Evolutionary conservation across 2,329 filamentous ascomycete species (phyloP), one percentile per base, ranked within the genome.

Genomic region (Verticillium zaregamsianum): DNA sequence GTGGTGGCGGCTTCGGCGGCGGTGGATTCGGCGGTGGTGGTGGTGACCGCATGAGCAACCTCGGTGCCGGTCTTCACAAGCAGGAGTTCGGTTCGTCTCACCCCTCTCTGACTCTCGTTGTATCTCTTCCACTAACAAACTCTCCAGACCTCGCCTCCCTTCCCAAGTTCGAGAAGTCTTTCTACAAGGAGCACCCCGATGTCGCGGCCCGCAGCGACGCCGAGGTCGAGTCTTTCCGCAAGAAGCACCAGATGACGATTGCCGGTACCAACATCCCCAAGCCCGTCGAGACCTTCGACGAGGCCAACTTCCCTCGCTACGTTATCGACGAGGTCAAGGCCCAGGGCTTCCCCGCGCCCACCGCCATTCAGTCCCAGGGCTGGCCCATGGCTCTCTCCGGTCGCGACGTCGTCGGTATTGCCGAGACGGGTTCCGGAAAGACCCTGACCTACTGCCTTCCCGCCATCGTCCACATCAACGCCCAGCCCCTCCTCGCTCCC

Each of bases 301-400:
- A 99, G 82, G 95, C 95, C 75, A 92, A 92, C 54, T 99, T 99
- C 81, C 95, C 95, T 54, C 87, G 88, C 70, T 99, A 99, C 75
- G 95, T 99, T 66, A 95, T 99, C 86, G 93, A 92, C 72, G 95
- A 99, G 77, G 95, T 99, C 74, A 99, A 99, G 87, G 91, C 93
- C 28, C 94, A 98, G 80, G 95, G 95, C 55, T 99, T 99, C 79
- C 87, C 90, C 65, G 90, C 89, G 61, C 95, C 95, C 45, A 99
- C 95, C 52, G 90, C 95, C 66, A 98, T 99, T 77, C 95, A 99
- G 80, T 96, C 94, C 20, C 95, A 98, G 77, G 95, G 95, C 66
- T 98, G 95, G 95, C 95, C 95, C 66, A 98, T 98, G 95, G 93
- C 95, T 73, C 88, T 99, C 59, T 96, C 94, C 69, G 95, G 95